A percentile compares a stretch with the other conserved stretches of the same genome.
These are phyloP conservation scores for Cucumis sativus DNA, from an alignment of 306 rosid species.

Conservation along the genomic window Cucumber_9930_V3 NC_026658.2:21844501-21845000, in stretches of 20 bases:
- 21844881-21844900: constrained; percentile 83
- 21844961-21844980: not conserved
- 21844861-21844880: constrained; percentile 75
- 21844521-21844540: constrained; percentile 80
- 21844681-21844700: too few species aligned
- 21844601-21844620: not conserved
- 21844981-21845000: not conserved
- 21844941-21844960: constrained; percentile 44
- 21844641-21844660: too few species aligned
- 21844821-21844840: not conserved
- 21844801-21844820: not conserved
- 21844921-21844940: constrained; percentile 91
- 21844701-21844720: too few species aligned
- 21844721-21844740: not conserved
- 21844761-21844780: not conserved
- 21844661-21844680: too few species aligned
- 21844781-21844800: not conserved
- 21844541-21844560: constrained; percentile 92
- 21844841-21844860: constrained; percentile 2
- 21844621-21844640: too few species aligned
- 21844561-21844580: constrained; percentile 74
- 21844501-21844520: constrained; percentile 80
- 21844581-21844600: constrained; percentile 50
- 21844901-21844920: constrained; percentile 88
- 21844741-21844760: not conserved